These are phyloP conservation scores for Hyphopichia fennica DNA, from an alignment of 1,139 yeast species.

Conservation along the genomic window DNA sequence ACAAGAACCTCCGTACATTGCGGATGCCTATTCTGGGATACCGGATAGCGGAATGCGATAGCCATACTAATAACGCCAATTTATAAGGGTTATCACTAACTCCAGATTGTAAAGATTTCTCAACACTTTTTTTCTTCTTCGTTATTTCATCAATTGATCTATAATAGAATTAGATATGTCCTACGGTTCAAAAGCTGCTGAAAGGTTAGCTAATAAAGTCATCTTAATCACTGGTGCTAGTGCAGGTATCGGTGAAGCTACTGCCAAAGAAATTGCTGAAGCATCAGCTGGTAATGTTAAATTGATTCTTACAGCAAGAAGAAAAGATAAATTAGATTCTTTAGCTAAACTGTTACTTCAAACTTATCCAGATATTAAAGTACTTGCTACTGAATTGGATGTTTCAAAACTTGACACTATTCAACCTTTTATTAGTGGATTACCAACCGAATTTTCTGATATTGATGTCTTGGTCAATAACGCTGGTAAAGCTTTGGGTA, in stretches of 20 bases:
- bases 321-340: slow-evolving; percentile 35
- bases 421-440: slow-evolving; percentile 27
- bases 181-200: slow-evolving; percentile 53
- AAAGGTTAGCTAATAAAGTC: slow-evolving; percentile 60
- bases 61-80: not conserved
- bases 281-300: slow-evolving; percentile 39
- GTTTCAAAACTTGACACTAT: slow-evolving; percentile 37
- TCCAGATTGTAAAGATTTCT: too few relatives aligned
- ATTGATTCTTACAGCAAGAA: slow-evolving; percentile 43
- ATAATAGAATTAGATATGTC: slow-evolving; percentile 28
- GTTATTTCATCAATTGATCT: not conserved
- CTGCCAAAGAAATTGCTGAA: slow-evolving; percentile 40
- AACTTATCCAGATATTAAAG: slow-evolving; percentile 25
- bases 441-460: slow-evolving; percentile 38
- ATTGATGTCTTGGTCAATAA: slow-evolving; percentile 42
- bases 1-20: not conserved
- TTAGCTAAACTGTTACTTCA: slow-evolving; percentile 26
- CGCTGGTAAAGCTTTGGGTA: slow-evolving; percentile 46
- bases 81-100: too few relatives aligned
- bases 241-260: slow-evolving; percentile 57
- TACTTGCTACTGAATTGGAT: slow-evolving; percentile 30
- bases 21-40: not conserved
- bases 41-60: not conserved
- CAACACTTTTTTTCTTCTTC: not conserved
- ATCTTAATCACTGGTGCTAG: slow-evolving; percentile 75